Evolutionary conservation across 768 basidiomycete genomes (phyloP).

Genomic region (Pilatotrama ljubarskyi): DNA sequence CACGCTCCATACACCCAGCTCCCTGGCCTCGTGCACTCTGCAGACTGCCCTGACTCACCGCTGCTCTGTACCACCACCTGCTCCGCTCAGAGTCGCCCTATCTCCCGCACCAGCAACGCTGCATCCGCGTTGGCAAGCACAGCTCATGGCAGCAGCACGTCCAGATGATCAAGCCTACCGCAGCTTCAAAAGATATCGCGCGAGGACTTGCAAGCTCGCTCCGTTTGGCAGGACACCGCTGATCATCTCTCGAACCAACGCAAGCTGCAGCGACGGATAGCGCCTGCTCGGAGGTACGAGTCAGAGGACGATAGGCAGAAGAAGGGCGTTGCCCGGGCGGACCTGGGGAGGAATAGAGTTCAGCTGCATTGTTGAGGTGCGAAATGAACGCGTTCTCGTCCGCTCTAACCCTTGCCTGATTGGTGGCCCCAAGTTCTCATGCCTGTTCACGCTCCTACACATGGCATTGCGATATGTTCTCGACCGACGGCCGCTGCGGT

Average conservation of each 20-base stretch:
- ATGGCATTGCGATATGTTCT: neutral
- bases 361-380: neutral
- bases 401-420: neutral
- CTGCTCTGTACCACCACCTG: neutral
- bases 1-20: too few relatives aligned
- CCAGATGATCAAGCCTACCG: neutral
- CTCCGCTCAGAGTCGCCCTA: neutral
- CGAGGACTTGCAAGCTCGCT: neutral
- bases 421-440: conserved; percentile 3
- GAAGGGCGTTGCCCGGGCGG: neutral
- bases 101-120: neutral
- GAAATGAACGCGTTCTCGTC: conserved; percentile 13
- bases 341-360: neutral
- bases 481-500: neutral
- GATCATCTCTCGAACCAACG: neutral
- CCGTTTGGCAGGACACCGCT: neutral
- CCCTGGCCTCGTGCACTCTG: too few relatives aligned
- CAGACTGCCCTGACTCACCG: neutral
- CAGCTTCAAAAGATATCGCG: neutral
- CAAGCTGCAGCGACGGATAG: neutral
- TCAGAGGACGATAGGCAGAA: neutral
- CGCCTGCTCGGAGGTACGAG: neutral
- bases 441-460: neutral
- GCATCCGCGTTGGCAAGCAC: neutral
- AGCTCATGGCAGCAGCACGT: neutral